A percentile compares a stretch with the other conserved stretches of the same genome.
Conservation (phyloP, 805 yeast species). For the Saccharomycopsis fodiens region DNA sequence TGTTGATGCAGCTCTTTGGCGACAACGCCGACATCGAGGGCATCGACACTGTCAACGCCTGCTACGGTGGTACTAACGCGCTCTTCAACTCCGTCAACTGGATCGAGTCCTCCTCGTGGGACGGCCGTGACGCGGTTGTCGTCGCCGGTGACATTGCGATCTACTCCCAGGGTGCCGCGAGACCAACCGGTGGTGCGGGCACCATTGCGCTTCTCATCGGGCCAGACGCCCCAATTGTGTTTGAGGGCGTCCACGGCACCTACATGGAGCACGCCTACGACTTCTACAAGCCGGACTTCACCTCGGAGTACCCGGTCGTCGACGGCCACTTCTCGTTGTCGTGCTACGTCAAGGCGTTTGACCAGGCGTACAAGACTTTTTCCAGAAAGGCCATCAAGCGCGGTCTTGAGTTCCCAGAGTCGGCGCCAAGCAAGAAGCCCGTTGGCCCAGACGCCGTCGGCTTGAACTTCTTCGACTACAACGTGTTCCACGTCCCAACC, state of each 20-base stretch:
- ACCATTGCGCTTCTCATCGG: slow-evolving; percentile 91
- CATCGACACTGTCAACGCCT: slow-evolving; percentile 91
- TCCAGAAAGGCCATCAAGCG: slow-evolving; percentile 61
- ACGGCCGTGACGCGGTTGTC: slow-evolving; percentile 95
- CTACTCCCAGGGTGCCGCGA: slow-evolving; percentile 93
- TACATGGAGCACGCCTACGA: slow-evolving; percentile 97
- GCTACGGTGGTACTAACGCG: slow-evolving; percentile 98
- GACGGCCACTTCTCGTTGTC: slow-evolving; percentile 94
- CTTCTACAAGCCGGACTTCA: slow-evolving; percentile 96
- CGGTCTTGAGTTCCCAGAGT: slow-evolving; percentile 28
- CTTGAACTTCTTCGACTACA: slow-evolving; percentile 74
- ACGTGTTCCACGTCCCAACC: slow-evolving; percentile 96
- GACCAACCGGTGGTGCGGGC: slow-evolving; percentile 99
- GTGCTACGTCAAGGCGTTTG: slow-evolving; percentile 92
- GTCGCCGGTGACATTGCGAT: slow-evolving; percentile 98
- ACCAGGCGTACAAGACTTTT: slow-evolving; percentile 75
- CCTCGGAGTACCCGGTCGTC: slow-evolving; percentile 92
- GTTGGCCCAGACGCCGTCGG: slow-evolving; percentile 54
- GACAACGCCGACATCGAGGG: slow-evolving; percentile 92
- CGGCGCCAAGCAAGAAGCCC: slow-evolving; percentile 29
- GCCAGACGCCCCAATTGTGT: slow-evolving; percentile 94
- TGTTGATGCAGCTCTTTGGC: slow-evolving; percentile 87
- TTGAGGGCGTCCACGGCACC: slow-evolving; percentile 84
- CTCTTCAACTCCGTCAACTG: slow-evolving; percentile 90
- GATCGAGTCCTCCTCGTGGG: slow-evolving; percentile 96